Conservation (phyloP, 106 monocot species). For the Dioscorea dumetorum region DNA sequence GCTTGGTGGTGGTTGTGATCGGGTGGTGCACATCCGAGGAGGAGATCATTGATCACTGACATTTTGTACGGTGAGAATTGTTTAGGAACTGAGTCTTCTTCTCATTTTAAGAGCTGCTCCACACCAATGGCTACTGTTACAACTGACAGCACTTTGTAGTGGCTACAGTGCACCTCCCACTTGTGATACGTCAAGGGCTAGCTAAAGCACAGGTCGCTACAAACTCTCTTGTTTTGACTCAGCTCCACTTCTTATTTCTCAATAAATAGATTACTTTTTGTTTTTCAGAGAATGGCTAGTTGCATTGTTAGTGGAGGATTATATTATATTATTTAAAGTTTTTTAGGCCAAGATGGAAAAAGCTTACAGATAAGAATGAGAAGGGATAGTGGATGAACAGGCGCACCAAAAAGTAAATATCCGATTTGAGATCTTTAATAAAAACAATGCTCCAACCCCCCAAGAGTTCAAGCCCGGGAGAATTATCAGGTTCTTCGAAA, state of each 20-base stretch:
- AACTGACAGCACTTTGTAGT: background rate
- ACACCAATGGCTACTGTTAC: background rate
- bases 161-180: constrained; percentile 5
- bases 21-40: constrained; percentile 7
- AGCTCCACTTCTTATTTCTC: too few relatives aligned
- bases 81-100: background rate
- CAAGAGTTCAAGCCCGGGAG: background rate
- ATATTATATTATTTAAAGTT: background rate
- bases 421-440: background rate
- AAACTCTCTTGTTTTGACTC: background rate
- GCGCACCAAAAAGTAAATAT: background rate
- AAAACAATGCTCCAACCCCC: too few relatives aligned
- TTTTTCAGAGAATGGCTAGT: too few relatives aligned
- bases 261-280: too few relatives aligned
- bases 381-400: constrained; percentile 11
- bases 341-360: background rate
- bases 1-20: background rate
- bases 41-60: constrained; percentile 3
- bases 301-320: background rate
- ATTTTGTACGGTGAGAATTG: background rate
- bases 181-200: background rate
- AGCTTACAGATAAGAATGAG: constrained; percentile 10
- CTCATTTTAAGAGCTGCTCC: too few relatives aligned
- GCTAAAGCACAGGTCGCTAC: background rate
- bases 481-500: background rate